phyloP scores from a whole-genome alignment of 768 basidiomycete species.

The Mycena belliarum region DNA sequence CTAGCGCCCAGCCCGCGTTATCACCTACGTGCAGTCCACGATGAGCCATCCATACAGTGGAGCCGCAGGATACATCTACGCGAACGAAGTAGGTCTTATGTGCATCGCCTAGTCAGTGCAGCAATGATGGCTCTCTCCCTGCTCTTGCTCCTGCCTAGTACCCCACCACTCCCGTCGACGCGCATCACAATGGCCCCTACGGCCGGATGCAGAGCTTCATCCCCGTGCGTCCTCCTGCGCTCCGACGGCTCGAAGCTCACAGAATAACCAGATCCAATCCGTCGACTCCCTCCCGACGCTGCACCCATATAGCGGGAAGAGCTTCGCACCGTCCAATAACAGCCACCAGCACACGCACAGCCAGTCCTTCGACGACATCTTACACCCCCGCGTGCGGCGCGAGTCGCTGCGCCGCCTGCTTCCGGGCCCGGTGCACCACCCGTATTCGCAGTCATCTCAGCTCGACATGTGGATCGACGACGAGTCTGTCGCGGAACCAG shows the following conservation, averaged over 20 bases:
- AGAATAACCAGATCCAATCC: neutral
- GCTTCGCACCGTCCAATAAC: neutral
- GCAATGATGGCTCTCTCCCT: too few species aligned
- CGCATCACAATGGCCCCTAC: conserved; percentile 1
- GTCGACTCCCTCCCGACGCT: conserved; percentile 4
- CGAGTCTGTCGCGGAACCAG: conserved; percentile 5
- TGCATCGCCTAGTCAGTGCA: too few species aligned
- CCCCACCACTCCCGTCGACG: neutral
- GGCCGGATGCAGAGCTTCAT: conserved; percentile 3
- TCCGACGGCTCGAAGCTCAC: neutral
- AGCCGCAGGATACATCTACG: conserved; percentile 13
- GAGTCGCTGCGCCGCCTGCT: conserved; percentile 2
- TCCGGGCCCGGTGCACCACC: neutral
- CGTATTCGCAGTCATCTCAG: neutral
- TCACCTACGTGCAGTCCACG: too few species aligned
- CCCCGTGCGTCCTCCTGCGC: neutral
- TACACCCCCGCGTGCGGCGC: neutral
- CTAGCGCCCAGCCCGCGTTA: too few species aligned
- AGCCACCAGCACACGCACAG: neutral
- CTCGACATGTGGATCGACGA: conserved; percentile 4
- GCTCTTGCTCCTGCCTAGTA: too few species aligned
- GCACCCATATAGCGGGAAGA: neutral
- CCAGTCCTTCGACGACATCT: neutral
- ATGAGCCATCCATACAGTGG: conserved; percentile 17
- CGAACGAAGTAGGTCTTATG: conserved; percentile 4